Conservation (phyloP, 2,329 filamentous ascomycete genomes). For the Colletotrichum sp. region DNA sequence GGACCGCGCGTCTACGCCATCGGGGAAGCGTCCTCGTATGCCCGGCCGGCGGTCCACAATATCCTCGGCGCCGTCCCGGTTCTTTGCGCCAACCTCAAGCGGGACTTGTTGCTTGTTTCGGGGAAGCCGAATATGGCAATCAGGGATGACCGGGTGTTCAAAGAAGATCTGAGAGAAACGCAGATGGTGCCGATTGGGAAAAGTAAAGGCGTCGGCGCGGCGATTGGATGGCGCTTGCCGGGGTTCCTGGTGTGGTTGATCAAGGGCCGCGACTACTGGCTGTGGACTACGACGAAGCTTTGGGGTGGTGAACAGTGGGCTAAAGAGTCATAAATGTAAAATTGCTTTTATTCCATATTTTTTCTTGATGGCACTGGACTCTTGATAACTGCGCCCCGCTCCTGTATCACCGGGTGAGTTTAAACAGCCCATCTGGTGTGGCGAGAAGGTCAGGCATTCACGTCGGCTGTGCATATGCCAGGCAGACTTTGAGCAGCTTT, state of each 20-base stretch:
- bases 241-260: conserved; percentile 52
- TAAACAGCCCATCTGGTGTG: no score
- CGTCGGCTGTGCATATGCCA: no score
- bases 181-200: conserved; percentile 53
- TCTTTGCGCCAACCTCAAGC: conserved; percentile 52
- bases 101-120: conserved; percentile 47
- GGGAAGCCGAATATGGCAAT: conserved; percentile 23
- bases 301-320: conserved; percentile 59
- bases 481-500: no score
- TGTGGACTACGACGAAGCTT: conserved; percentile 50
- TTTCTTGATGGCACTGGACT: no score
- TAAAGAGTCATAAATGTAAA: conserved; percentile 29
- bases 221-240: conserved; percentile 46
- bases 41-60: conserved; percentile 46
- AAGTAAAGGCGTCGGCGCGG: conserved; percentile 48
- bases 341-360: no score
- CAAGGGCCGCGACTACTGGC: conserved; percentile 57
- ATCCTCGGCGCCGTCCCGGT: conserved; percentile 46
- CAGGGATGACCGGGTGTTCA: conserved; percentile 38
- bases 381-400: no score
- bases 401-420: no score
- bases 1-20: conserved; percentile 48
- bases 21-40: conserved; percentile 47
- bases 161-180: conserved; percentile 47
- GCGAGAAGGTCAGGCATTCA: no score